Base-by-base conservation (phyloP, 805 yeast genomes). In the Saccharomyces eubayanus region DNA sequence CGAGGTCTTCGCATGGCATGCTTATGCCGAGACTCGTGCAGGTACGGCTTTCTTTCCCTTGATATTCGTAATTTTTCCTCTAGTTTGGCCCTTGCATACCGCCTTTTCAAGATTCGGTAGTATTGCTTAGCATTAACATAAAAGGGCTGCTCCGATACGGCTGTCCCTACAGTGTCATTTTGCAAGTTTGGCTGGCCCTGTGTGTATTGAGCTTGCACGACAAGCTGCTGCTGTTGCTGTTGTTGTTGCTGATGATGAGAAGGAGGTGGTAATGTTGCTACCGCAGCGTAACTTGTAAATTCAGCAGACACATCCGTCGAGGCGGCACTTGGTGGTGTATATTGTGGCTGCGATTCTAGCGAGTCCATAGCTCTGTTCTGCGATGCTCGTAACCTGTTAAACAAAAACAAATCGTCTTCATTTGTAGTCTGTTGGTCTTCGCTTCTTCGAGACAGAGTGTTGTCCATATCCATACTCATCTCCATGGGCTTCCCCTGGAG, bases 1-100 rank as follows among this genome's bases (percentile, higher is more conserved):
- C 99, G 82, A 14, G 99, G 98, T 68, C 99, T 81, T 67, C 98
- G 80, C 99, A 94, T 94, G 2, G 99, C 99, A 69, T 94, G 99
- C 68, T 94, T 92, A 69, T 94, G 99, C 63, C 99, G 79, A 20
- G 97, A 89, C 71, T 94, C 99, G 67, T 94, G 99, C 50, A 94
- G 71, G 70, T 95, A 92, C 11, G 98, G 97, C 67, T 86, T 85
- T 62, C 98, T 81, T 16, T 95, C 95, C 58, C 96, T 80, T 16
- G 94, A 91, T 4, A 87, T 87, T 65, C 89, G 86, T 58, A 92
- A 77, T 47, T 83, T 81, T 66, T 94, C 98, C 65, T 94, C 98
- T 43, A 94, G 77, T 68, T 84, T 87, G 5, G 97, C 97, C 51
- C 99, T 77, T 0, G 99, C 98, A 46, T 90, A 79, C 62, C 99